These are phyloP conservation scores for Cladosporium oxysporum DNA, from an alignment of 2,329 filamentous ascomycete species.

Conservation along the genomic window DNA sequence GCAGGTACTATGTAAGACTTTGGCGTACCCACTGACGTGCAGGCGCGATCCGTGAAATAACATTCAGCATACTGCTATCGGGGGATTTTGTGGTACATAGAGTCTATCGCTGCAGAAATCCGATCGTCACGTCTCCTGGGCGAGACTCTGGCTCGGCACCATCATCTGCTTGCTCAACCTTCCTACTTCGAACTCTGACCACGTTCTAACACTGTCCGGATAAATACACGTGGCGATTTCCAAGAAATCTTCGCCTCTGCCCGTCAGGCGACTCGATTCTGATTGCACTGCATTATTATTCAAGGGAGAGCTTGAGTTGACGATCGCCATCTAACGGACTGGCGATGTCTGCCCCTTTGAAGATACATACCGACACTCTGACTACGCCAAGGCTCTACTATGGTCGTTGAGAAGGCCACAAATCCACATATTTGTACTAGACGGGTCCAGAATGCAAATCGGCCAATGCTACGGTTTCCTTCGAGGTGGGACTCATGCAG, in stretches of 20 bases:
- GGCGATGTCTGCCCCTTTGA: not conserved
- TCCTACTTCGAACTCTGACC: not conserved
- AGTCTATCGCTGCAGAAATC: not conserved
- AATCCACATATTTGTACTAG: not conserved
- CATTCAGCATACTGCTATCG: no score
- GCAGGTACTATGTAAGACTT: no score
- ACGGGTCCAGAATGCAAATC: not conserved
- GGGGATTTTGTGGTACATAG: not conserved
- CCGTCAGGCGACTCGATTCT: not conserved
- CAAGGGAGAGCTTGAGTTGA: not conserved
- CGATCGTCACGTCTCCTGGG: not conserved
- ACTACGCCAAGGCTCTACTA: not conserved
- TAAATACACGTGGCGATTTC: not conserved
- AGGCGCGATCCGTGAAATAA: no score
- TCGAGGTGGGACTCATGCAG: not conserved
- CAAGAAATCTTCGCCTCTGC: not conserved
- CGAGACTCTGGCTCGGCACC: not conserved
- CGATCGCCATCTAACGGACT: not conserved
- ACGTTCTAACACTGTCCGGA: not conserved
- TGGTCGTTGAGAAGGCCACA: not conserved
- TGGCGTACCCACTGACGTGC: no score
- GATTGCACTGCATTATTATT: not conserved
- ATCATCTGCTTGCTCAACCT: not conserved
- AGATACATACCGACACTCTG: not conserved
- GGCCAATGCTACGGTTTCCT: not conserved